These are phyloP conservation scores for Kodamaea arcana DNA, from an alignment of 1,139 yeast species.

Conservation along the genomic window DNA sequence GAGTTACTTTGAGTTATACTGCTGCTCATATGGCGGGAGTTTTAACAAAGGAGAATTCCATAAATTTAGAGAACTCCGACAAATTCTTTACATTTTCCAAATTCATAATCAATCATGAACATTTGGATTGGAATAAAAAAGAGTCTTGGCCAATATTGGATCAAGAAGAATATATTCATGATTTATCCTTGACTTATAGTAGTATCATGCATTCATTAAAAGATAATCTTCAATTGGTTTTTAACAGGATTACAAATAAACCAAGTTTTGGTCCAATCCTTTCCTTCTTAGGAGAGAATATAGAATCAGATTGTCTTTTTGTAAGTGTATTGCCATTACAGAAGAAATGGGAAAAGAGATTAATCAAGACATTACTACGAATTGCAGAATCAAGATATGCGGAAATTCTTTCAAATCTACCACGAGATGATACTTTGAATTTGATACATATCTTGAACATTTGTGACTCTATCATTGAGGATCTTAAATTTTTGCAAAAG, in stretches of 20 bases:
- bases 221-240: constrained; percentile 42
- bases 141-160: constrained; percentile 47
- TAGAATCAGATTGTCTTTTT: constrained; percentile 49
- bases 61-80: constrained; percentile 24
- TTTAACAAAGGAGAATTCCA: constrained; percentile 22
- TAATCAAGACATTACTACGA: constrained; percentile 46
- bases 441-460: constrained; percentile 57
- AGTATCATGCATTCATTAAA: constrained; percentile 47
- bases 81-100: constrained; percentile 28
- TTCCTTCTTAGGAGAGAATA: constrained; percentile 45
- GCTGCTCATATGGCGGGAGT: constrained; percentile 47
- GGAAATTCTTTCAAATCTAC: constrained; percentile 51
- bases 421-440: constrained; percentile 59
- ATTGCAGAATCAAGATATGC: constrained; percentile 61
- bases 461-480: constrained; percentile 51
- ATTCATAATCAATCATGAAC: constrained; percentile 29
- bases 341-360: constrained; percentile 49
- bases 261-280: constrained; percentile 63
- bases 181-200: constrained; percentile 45
- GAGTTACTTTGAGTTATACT: constrained; percentile 49
- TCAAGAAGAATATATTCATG: constrained; percentile 49
- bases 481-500: constrained; percentile 53
- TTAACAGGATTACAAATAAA: constrained; percentile 38
- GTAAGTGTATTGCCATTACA: constrained; percentile 34
- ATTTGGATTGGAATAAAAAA: constrained; percentile 34